These are phyloP conservation scores for Penicillium bovifimosum DNA, from an alignment of 495 filamentous ascomycete species.

Conservation along the genomic window DNA sequence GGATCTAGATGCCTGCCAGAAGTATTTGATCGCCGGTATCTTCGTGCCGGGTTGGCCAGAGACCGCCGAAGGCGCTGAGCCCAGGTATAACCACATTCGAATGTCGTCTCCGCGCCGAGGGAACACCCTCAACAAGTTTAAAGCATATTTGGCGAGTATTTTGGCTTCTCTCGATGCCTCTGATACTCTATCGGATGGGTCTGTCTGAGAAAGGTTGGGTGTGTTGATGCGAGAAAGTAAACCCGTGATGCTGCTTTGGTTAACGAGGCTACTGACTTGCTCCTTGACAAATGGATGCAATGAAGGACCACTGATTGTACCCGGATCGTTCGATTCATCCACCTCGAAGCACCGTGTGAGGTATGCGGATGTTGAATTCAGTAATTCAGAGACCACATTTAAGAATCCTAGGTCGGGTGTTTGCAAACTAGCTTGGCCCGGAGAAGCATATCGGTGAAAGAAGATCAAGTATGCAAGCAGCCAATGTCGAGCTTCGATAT, in stretches of 20 bases:
- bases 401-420: slow-evolving; percentile 56
- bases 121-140: slow-evolving; percentile 83
- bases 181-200: slow-evolving; percentile 19
- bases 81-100: slow-evolving; percentile 88
- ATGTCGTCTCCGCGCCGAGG: slow-evolving; percentile 81
- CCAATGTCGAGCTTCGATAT: slow-evolving; percentile 54
- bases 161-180: slow-evolving; percentile 55
- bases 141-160: slow-evolving; percentile 76
- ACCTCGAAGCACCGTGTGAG: slow-evolving; percentile 52
- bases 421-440: slow-evolving; percentile 35
- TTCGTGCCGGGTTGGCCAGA: slow-evolving; percentile 36
- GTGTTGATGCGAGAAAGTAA: slow-evolving; percentile 45
- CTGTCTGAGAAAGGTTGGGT: slow-evolving; percentile 22
- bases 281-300: slow-evolving; percentile 54
- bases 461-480: slow-evolving; percentile 77
- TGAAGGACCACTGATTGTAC: slow-evolving; percentile 26
- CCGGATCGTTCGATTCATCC: slow-evolving; percentile 37
- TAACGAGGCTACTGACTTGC: slow-evolving; percentile 57
- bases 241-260: slow-evolving; percentile 59
- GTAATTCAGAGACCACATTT: slow-evolving; percentile 56
- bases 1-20: slow-evolving; percentile 71
- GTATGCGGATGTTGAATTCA: slow-evolving; percentile 56
- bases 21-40: slow-evolving; percentile 75
- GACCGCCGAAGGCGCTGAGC: slow-evolving; percentile 53
- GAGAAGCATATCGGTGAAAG: slow-evolving; percentile 53